Percentiles rank a stretch among this genome's conserved stretches.
Evolutionary conservation across 1,139 yeast species (phyloP).

Genomic region (Meyerozyma athensensis): DNA sequence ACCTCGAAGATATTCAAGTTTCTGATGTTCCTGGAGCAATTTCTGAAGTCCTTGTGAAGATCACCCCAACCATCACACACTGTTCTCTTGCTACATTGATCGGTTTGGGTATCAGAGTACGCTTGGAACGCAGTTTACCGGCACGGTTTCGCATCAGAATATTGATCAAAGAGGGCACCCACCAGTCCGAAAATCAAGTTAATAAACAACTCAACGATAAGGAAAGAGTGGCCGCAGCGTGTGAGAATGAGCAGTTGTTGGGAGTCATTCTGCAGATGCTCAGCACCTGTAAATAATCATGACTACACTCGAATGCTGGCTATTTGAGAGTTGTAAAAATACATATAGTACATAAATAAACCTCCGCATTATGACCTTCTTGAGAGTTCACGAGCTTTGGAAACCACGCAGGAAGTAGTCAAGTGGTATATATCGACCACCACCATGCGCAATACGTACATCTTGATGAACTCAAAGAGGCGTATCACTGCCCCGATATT

Average conservation of each 20-base stretch:
- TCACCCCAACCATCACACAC: conserved; percentile 97
- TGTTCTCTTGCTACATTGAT: conserved; percentile 94
- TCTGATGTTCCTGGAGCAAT: conserved; percentile 47
- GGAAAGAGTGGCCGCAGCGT: conserved; percentile 97
- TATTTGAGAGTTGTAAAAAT: not conserved
- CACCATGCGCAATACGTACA: conserved; percentile 33
- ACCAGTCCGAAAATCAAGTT: conserved; percentile 92
- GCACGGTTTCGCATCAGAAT: conserved; percentile 78
- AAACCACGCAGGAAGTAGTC: conserved; percentile 33
- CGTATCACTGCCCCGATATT: conserved; percentile 19
- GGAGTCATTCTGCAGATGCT: conserved; percentile 91
- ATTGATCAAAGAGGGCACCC: conserved; percentile 84
- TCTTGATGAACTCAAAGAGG: conserved; percentile 36
- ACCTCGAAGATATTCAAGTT: conserved; percentile 72
- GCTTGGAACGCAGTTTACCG: conserved; percentile 86
- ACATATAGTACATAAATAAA: conserved; percentile 2
- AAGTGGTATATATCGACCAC: conserved; percentile 36
- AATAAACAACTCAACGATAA: conserved; percentile 96
- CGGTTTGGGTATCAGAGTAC: conserved; percentile 89
- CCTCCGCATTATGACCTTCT: not conserved
- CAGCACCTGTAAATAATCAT: conserved; percentile 55
- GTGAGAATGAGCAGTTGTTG: conserved; percentile 90
- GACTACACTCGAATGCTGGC: conserved; percentile 5
- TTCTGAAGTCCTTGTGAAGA: conserved; percentile 74
- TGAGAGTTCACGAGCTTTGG: conserved; percentile 14